Conservation (phyloP, 805 yeast genomes). For the Yarrowia osloensis region DNA sequence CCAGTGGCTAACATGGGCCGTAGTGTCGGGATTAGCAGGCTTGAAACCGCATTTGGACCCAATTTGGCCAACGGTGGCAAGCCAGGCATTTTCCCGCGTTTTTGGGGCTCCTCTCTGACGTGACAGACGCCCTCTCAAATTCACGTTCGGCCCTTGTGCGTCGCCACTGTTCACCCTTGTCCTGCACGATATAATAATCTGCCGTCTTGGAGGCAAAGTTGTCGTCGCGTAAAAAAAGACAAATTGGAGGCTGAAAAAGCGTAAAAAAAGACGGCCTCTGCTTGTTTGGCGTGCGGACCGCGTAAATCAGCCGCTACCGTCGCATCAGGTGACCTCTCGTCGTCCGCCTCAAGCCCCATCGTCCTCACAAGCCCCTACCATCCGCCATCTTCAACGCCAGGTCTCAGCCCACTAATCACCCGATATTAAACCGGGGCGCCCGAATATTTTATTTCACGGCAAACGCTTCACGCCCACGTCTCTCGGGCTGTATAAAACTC, state of each 20-base stretch:
- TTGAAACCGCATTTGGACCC: too few species aligned
- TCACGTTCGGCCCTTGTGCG: too few species aligned
- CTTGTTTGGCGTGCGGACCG: background rate
- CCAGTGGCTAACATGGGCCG: too few species aligned
- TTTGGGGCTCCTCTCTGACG: too few species aligned
- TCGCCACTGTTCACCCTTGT: background rate
- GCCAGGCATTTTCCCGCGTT: too few species aligned
- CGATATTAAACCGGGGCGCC: background rate
- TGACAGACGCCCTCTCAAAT: too few species aligned
- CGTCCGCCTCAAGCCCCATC: background rate
- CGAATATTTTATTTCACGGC: background rate
- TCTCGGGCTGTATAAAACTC: background rate
- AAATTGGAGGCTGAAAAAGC: background rate
- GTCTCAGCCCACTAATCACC: too few species aligned
- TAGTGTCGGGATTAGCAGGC: too few species aligned
- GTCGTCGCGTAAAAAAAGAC: background rate
- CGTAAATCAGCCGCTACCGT: background rate
- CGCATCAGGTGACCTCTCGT: background rate
- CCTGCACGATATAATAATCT: background rate
- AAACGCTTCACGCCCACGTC: background rate
- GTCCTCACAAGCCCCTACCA: too few species aligned
- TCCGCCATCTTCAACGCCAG: too few species aligned
- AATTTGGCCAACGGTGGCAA: too few species aligned
- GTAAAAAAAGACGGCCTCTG: background rate
- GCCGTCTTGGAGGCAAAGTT: background rate